Conservation (phyloP, 2,329 filamentous ascomycete species). For the Ophiocordyceps camponoti-rufipedis region DNA sequence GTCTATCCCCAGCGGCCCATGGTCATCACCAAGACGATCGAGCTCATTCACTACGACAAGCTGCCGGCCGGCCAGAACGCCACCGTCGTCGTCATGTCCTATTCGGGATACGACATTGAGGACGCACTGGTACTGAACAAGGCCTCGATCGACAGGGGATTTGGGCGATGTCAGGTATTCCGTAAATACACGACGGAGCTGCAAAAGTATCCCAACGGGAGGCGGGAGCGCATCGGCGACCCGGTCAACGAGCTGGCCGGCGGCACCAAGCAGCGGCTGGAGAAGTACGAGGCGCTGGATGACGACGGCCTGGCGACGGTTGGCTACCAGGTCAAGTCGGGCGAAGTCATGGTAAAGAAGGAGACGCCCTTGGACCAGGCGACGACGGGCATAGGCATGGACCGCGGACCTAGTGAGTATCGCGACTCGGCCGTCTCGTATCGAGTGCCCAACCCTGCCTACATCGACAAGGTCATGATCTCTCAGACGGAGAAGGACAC, state of each 20-base stretch:
- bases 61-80: constrained; percentile 93
- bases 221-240: constrained; percentile 44
- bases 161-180: constrained; percentile 95
- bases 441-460: constrained; percentile 65
- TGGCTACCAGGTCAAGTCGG: constrained; percentile 57
- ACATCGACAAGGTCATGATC: constrained; percentile 93
- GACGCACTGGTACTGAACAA: constrained; percentile 95
- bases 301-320: constrained; percentile 79
- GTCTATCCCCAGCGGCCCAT: constrained; percentile 96
- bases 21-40: constrained; percentile 93
- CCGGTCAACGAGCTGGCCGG: constrained; percentile 32
- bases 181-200: constrained; percentile 78
- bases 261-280: constrained; percentile 39
- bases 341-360: constrained; percentile 84
- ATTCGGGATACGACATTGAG: constrained; percentile 98
- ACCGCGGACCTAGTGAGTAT: constrained; percentile 43
- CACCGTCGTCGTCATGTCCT: constrained; percentile 97
- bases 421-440: constrained; percentile 59
- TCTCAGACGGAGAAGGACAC: constrained; percentile 77
- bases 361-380: constrained; percentile 64
- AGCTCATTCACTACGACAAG: constrained; percentile 93
- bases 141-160: constrained; percentile 83
- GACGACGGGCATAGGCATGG: constrained; percentile 51
- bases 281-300: constrained; percentile 58
- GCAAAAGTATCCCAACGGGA: constrained; percentile 78